These are phyloP conservation scores for Hansenula lynferdii DNA, from an alignment of 1,139 yeast genomes.

Conservation along the genomic window DNA sequence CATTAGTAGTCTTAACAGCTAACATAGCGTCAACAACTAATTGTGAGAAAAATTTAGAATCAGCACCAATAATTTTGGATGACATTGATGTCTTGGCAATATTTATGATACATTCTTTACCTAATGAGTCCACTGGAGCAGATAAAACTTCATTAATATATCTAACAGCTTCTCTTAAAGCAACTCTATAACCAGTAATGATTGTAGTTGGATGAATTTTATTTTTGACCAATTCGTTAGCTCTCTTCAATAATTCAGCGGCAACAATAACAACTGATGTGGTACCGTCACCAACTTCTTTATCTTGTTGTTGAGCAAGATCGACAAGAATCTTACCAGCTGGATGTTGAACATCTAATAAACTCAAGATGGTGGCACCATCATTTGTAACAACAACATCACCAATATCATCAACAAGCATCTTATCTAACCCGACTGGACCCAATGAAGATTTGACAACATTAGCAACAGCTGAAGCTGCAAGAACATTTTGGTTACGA, in stretches of 20 bases:
- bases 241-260: conserved; percentile 85
- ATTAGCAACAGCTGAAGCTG: conserved; percentile 95
- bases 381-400: conserved; percentile 99
- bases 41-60: conserved; percentile 82
- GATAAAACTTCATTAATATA: conserved; percentile 85
- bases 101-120: conserved; percentile 76
- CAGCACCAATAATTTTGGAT: conserved; percentile 94
- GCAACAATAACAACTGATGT: conserved; percentile 97
- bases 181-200: conserved; percentile 93
- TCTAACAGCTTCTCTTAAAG: conserved; percentile 86
- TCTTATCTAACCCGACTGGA: conserved; percentile 97
- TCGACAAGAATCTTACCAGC: conserved; percentile 97
- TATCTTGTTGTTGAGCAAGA: conserved; percentile 97
- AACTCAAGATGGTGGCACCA: conserved; percentile 91
- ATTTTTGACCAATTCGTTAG: conserved; percentile 89
- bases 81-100: conserved; percentile 98
- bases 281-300: conserved; percentile 98
- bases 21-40: conserved; percentile 95
- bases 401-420: conserved; percentile 98
- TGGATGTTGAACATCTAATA: conserved; percentile 97
- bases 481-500: conserved; percentile 92
- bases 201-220: conserved; percentile 97
- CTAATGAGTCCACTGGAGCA: conserved; percentile 73
- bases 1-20: conserved; percentile 88
- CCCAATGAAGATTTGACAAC: conserved; percentile 96